phyloP scores from a whole-genome alignment of 768 basidiomycete genomes.

The Boletus sensibilis region DNA sequence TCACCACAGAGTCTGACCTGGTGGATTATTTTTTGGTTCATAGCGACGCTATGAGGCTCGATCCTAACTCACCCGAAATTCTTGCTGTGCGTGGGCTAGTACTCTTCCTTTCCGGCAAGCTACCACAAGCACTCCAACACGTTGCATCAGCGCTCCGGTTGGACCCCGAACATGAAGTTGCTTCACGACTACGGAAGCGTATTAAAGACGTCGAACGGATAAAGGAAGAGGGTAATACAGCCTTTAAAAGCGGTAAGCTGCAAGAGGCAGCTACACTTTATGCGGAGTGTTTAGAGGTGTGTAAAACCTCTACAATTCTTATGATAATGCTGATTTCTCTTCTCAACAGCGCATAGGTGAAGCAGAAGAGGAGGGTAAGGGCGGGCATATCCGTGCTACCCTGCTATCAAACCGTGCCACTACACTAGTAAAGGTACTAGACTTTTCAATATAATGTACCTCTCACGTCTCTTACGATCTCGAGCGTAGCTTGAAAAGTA shows the following conservation, averaged over 20 bases:
- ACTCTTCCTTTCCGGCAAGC: constrained; percentile 68
- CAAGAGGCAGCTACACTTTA: constrained; percentile 69
- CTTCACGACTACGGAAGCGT: constrained; percentile 69
- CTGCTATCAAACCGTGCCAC: constrained; percentile 84
- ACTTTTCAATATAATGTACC: not conserved
- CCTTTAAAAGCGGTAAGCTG: constrained; percentile 63
- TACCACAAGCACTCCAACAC: constrained; percentile 72
- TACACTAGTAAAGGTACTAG: constrained; percentile 65
- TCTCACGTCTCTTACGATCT: constrained; percentile 6
- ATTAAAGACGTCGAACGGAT: constrained; percentile 79
- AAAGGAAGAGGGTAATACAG: constrained; percentile 81
- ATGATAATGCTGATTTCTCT: not conserved
- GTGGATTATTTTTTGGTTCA: not conserved
- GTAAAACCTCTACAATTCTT: constrained; percentile 12
- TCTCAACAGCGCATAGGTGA: constrained; percentile 60
- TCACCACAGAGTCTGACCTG: constrained; percentile 2
- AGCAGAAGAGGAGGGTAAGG: constrained; percentile 67
- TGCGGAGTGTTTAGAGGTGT: constrained; percentile 65
- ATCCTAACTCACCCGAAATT: constrained; percentile 75
- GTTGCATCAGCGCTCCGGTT: constrained; percentile 66
- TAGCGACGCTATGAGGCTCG: constrained; percentile 74
- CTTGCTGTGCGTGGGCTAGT: constrained; percentile 77
- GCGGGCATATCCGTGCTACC: constrained; percentile 78
- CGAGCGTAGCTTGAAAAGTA: constrained; percentile 54
- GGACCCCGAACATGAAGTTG: constrained; percentile 74